Conservation (phyloP, 768 basidiomycete species). For the Mycena vulgaris region DNA sequence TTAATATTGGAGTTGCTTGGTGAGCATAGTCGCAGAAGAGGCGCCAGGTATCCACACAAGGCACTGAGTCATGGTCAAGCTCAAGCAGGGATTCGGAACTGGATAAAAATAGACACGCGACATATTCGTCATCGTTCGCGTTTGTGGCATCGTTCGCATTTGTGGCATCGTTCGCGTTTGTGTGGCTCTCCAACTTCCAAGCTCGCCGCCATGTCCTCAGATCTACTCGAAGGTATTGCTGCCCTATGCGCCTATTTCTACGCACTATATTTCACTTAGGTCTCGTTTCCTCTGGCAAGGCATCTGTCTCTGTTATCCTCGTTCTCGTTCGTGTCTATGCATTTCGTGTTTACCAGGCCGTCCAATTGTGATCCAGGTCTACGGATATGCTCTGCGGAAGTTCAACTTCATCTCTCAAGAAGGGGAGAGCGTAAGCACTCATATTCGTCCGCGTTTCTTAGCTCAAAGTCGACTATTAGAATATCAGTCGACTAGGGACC, state of each 20-base stretch:
- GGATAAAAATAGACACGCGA: too few relatives aligned
- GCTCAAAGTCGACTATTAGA: background rate
- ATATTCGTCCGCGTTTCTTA: background rate
- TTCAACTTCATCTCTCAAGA: constrained; percentile 31
- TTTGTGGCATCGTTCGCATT: too few relatives aligned
- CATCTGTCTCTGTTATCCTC: constrained; percentile 29
- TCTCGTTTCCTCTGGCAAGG: constrained; percentile 33
- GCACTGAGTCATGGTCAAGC: too few relatives aligned
- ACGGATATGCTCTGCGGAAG: constrained; percentile 32
- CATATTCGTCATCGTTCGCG: too few relatives aligned
- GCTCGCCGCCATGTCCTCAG: constrained; percentile 20
- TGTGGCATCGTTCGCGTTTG: too few relatives aligned
- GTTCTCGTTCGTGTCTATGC: background rate
- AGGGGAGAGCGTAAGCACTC: constrained; percentile 25
- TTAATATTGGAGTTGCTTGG: too few relatives aligned
- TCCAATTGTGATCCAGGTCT: constrained; percentile 14
- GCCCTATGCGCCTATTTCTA: too few relatives aligned
- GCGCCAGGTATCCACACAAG: too few relatives aligned
- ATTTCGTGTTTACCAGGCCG: background rate
- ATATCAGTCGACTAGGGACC: constrained; percentile 20
- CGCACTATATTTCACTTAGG: too few relatives aligned
- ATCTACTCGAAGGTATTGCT: constrained; percentile 23
- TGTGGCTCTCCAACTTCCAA: background rate
- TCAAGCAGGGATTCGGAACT: too few relatives aligned
- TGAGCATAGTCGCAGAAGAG: too few relatives aligned